Evolutionary conservation across 2,329 filamentous ascomycete species (phyloP), one percentile per base, ranked within the genome.

Genomic region (Teratosphaeria viscida): DNA sequence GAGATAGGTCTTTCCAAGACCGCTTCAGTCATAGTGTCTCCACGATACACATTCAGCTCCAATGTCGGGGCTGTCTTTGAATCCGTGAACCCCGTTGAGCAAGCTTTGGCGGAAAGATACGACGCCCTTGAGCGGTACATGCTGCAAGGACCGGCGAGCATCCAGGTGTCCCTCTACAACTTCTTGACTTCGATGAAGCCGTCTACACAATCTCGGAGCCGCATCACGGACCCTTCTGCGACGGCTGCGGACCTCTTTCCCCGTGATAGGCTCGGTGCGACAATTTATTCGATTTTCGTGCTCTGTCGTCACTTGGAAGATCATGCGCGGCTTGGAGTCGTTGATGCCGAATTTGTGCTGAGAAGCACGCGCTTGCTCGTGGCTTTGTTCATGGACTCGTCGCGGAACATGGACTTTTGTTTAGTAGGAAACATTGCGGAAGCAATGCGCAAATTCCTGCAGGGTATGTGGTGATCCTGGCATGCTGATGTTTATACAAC

Each of bases 31-130:
- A 60, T 63, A 43, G 64, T 71, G 49, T 63, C 61, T 35, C 68
- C 69, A 6, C 64, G 60, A 26, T 65, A 68, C 58, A 66, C 61
- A 11, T 61, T 62, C 49, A 59, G 61, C 12, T 65, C 61, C 55
- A 64, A 70, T 55, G 57, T 71, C 32, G 61, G 59, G 32, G 64
- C 63, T 34, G 62, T 68, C 52, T 66, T 71, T 56, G 65, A 63
- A 37, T 55, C 60, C 32, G 49, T 63, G 58, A 77, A 62, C 69
- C 78, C 81, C 1, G 79, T 97, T 2, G 90, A 97, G 70, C 80
- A 83, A 12, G 89, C 92, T 66, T 85, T 97, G 26, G 77, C 94
- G 65, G 81, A 85, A 60, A 89, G 95, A 72, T 95, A 96, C 68
- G 82, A 89, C 58, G 85, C 92, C 62, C 76, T 99, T 27, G 96